Evolutionary conservation across 108 stramenopile genomes (phyloP), one percentile per base, ranked within the genome.

Genomic region (Pinguiococcus pyrenoidosus): DNA sequence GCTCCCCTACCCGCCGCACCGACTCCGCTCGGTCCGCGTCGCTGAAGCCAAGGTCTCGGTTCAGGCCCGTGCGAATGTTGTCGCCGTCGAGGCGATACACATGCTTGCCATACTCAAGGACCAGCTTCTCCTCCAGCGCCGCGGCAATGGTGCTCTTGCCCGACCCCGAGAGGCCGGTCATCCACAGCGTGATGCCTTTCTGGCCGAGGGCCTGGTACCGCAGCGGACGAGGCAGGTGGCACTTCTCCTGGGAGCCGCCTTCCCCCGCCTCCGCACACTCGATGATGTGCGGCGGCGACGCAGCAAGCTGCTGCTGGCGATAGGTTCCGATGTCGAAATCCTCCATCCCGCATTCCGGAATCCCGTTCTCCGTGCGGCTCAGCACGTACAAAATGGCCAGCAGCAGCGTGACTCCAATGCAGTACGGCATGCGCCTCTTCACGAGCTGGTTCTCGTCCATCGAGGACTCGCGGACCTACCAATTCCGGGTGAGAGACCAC

Each of bases 131-230:
- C 76, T 96, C 93, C 44, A 96, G 59, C 1, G 90, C 88, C 21
- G 82, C 89, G 32, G 90, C 93, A 70, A 96, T 92, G 56, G 93
- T 96, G 16, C 89, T 91, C 60, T 96, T 96, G 22, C 93, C 93
- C 9, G 84, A 77, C 10, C 90, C 93, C 29, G 59, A 64, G 46
- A 91, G 87, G 7, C 93, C 93, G 10, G 93, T 96, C 93, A 96
- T 96, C 93, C 93, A 96, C n/a, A 96, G 68, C 2, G 90, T 92
- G 24, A 89, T 85, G 10, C 67, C 67, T 82, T 96, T 92, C 74
- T 96, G 93, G 23, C 77, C 71, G 44, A 92, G 45, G 0, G 93
- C 87, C 0, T 85, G 84, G 57, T 71, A 92, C 2, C 93, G 84
- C 24, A 67, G 69, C 18, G 56, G 21, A 3, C 81, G 54, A 35